These are phyloP conservation scores for Pezicula rhizophila DNA, from an alignment of 2,329 filamentous ascomycete genomes.

Conservation along the genomic window DNA sequence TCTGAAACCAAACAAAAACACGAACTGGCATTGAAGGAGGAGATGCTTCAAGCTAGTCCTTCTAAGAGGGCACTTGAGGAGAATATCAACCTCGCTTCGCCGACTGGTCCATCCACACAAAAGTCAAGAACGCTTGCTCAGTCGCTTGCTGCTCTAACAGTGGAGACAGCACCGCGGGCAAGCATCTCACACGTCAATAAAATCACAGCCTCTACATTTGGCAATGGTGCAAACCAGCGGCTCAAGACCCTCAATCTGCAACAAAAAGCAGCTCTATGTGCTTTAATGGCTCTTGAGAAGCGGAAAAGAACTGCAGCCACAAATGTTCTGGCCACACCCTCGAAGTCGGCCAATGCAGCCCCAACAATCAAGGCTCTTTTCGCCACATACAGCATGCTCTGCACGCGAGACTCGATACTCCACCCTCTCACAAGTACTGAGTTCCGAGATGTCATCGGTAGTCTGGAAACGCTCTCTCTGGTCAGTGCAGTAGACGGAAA, in stretches of 20 bases:
- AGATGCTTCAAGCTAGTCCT: slow-evolving; percentile 53
- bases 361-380: slow-evolving; percentile 82
- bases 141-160: slow-evolving; percentile 53
- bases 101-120: slow-evolving; percentile 32
- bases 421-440: slow-evolving; percentile 87
- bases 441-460: slow-evolving; percentile 87
- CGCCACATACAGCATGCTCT: slow-evolving; percentile 75
- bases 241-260: slow-evolving; percentile 87
- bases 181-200: slow-evolving; percentile 88
- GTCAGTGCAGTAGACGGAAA: slow-evolving; percentile 65
- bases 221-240: slow-evolving; percentile 79
- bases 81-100: slow-evolving; percentile 68
- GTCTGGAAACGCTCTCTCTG: slow-evolving; percentile 80
- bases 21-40: slow-evolving; percentile 53
- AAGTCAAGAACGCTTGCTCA: slow-evolving; percentile 39
- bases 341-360: slow-evolving; percentile 54
- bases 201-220: slow-evolving; percentile 83
- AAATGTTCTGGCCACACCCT: slow-evolving; percentile 45
- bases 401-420: slow-evolving; percentile 80
- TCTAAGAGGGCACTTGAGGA: slow-evolving; percentile 75
- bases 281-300: slow-evolving; percentile 80
- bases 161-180: slow-evolving; percentile 78
- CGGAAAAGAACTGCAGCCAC: slow-evolving; percentile 52
- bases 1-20: slow-evolving; percentile 72
- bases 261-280: slow-evolving; percentile 90